Percentiles rank a stretch among this genome's conserved stretches.
Evolutionary conservation across 352 stramenopile genomes (phyloP).

Genomic region (Thalassiosira mediterranea): DNA sequence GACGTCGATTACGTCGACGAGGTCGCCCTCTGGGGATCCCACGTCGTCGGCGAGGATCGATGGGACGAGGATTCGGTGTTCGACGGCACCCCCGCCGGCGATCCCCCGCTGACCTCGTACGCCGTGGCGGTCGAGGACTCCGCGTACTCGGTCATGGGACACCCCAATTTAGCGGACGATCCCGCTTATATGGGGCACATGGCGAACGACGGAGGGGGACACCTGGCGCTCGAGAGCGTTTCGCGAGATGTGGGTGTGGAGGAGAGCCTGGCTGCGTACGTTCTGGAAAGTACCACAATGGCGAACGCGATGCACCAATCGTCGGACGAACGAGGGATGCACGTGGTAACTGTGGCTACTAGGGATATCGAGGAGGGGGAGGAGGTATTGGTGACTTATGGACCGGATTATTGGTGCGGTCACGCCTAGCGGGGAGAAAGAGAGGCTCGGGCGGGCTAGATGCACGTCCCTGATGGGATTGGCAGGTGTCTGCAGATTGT

Average conservation of each 20-base stretch:
- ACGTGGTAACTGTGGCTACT: constrained; percentile 48
- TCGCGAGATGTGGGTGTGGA: constrained; percentile 12
- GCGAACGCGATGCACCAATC: constrained; percentile 46
- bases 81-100: constrained; percentile 16
- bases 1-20: constrained; percentile 35
- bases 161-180: constrained; percentile 29
- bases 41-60: constrained; percentile 20
- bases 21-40: constrained; percentile 35
- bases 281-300: constrained; percentile 34
- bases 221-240: constrained; percentile 30
- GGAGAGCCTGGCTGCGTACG: constrained; percentile 38
- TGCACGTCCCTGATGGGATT: no score
- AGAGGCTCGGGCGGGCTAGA: no score
- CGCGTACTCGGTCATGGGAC: constrained; percentile 45
- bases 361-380: constrained; percentile 43
- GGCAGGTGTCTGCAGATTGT: no score
- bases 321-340: constrained; percentile 20
- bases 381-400: constrained; percentile 54
- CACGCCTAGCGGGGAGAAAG: not conserved
- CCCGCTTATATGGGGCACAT: constrained; percentile 52
- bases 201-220: constrained; percentile 47
- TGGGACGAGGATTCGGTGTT: constrained; percentile 44
- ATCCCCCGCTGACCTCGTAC: constrained; percentile 32
- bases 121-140: constrained; percentile 31
- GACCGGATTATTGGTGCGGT: constrained; percentile 24